Base-by-base conservation (phyloP, 768 basidiomycete species). In the Erythrobasidium yunnanense region DNA sequence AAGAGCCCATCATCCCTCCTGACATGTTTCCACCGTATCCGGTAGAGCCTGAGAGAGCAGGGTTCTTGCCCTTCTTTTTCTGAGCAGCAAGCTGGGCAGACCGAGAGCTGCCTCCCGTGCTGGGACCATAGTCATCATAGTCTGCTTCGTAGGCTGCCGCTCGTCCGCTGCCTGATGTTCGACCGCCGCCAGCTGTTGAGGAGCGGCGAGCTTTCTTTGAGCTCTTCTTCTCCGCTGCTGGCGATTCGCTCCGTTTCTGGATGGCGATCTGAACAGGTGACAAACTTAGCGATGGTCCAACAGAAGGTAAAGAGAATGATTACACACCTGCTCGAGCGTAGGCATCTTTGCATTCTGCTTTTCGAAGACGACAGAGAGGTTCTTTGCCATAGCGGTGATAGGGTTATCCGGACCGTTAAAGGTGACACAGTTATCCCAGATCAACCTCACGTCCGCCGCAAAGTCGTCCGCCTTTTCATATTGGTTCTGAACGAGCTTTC, bases 31-130 rank as follows among this genome's bases (percentile, higher is more conserved):
- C 66, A 66, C 15, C 55, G 65, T 25, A 65, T 66, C 63, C 83
- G 83, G 74, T 93, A 95, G 0, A 86, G 82, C 8, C 91, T 77
- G 72, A 92, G 93, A 2, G 93, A 89, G 74, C n/a, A n/a, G n/a
- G n/a, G 96, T 93, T 29, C 96, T 92, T 76, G 97, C 93, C 58
- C 93, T 87, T 78, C 96, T 97, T 42, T n/a, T 42, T 42, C 38
- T 11, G n/a, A 42, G 11, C 38, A 42, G 11, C 38, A n/a, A n/a
- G 11, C 38, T 11, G 38, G 11, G 38, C n/a, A 22, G 54, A 42
- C 38, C 38, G 38, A n/a, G 38, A 11, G 38, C 38, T 42, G 38
- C 38, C 38, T 11, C 38, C 38, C 38, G 38, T 42, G n/a, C 38
- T 55, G 25, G 33, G 50, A 52, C 27, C 27, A 22, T 18, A 55